Evolutionary conservation across 179 eudicot genomes (phyloP), one percentile per base, ranked within the genome.

Genomic region (Vitellaria paradoxa): DNA sequence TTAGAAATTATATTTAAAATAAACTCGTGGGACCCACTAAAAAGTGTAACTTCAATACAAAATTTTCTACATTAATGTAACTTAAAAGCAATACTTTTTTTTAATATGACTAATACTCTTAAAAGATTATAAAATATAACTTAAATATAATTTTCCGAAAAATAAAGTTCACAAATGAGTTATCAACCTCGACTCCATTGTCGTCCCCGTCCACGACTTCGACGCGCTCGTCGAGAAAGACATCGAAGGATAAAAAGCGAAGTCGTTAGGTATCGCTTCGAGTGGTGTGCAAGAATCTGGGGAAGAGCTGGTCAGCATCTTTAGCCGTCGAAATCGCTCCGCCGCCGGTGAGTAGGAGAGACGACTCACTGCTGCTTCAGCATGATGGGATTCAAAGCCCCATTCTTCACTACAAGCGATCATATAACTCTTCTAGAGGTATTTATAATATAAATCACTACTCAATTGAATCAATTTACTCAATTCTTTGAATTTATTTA

Each of bases 261-360:
- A 56, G 6, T 57, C 10, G 62, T 5, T n/a, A 7, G 5, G 17
- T 77, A 17, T 83, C 87, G 56, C 73, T 89, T 9, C 81, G 86
- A 4, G 86, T 86, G 17, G 89, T 81, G 78, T 60, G 83, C 49
- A 94, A 92, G 84, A 88, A 82, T 75, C 81, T 95, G 65, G 97
- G 88, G 10, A 93, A 94, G 80, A 90, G 91, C 76, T 84, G 87
- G 65, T 86, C 98, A 42, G 89, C 86, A 6, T 81, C 84, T 6
- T 56, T 87, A 9, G 82, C 88, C 49, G 79, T 76, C 23, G 87
- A 71, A 49, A 78, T 79, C 3, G 79, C 81, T 6, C 56, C 78
- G 24, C 73, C 81, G 56, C 4, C 78, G 70, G 72, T 82, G 2
- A 81, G 84, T 42, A 85, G 87, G 47, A 83, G 91, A 13, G 97